Evolutionary conservation across 2,329 filamentous ascomycete species (phyloP).

Genomic region (Aureobasidium sp.): DNA sequence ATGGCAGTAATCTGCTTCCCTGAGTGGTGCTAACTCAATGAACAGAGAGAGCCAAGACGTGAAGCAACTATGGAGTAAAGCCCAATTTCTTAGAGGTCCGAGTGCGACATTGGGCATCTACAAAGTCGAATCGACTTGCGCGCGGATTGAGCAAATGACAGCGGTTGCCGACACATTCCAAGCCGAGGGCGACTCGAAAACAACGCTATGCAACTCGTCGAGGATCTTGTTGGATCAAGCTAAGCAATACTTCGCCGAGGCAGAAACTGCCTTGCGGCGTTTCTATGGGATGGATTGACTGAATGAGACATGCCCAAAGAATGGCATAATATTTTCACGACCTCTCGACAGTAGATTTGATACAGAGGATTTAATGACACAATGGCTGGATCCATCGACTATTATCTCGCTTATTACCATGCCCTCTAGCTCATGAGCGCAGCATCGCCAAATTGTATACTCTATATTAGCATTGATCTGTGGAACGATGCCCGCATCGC

Average conservation of each 20-base stretch:
- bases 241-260: background rate
- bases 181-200: background rate
- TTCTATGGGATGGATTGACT: slow-evolving; percentile 11
- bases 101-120: slow-evolving; percentile 11
- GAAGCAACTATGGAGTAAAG: slow-evolving; percentile 4
- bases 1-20: background rate
- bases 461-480: background rate
- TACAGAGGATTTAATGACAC: slow-evolving; percentile 4
- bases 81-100: background rate
- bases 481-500: background rate
- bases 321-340: background rate
- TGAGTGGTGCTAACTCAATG: background rate
- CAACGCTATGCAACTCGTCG: background rate
- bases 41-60: slow-evolving; percentile 2
- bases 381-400: background rate
- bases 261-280: background rate
- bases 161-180: slow-evolving; percentile 5
- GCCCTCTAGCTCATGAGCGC: background rate
- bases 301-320: background rate
- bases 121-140: slow-evolving; percentile 1
- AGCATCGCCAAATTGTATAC: background rate
- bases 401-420: background rate
- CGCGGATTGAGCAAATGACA: slow-evolving; percentile 10
- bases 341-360: background rate
- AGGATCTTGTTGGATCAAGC: background rate